A percentile compares a stretch with the other conserved stretches of the same genome.
Conservation (phyloP, 768 basidiomycete genomes). For the Mrakia hoshinonis region DNA sequence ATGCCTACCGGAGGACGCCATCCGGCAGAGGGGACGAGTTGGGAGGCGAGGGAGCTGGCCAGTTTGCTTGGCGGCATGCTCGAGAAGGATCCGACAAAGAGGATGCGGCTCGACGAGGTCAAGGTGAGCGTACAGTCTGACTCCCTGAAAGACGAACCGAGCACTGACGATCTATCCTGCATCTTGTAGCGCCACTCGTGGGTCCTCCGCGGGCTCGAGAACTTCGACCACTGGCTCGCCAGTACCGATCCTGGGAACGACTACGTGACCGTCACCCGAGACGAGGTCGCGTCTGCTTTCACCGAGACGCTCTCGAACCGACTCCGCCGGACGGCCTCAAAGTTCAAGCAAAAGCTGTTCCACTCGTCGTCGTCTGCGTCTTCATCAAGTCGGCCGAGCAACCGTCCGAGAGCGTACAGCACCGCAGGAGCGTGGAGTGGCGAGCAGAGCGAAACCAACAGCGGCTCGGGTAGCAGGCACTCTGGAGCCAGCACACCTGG, state of each 20-base stretch:
- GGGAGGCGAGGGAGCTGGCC: slow-evolving; percentile 57
- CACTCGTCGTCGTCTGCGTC: slow-evolving; percentile 16
- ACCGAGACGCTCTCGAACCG: slow-evolving; percentile 37
- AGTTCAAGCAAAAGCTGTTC: slow-evolving; percentile 27
- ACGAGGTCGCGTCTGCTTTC: slow-evolving; percentile 60
- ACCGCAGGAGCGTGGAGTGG: background rate
- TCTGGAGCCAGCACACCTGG: background rate
- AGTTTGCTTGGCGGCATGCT: slow-evolving; percentile 65
- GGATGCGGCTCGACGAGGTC: slow-evolving; percentile 70
- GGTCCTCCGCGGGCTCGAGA: slow-evolving; percentile 59
- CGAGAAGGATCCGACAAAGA: slow-evolving; percentile 64
- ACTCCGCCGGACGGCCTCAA: slow-evolving; percentile 37
- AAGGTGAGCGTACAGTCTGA: slow-evolving; percentile 51
- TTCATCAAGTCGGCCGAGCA: background rate
- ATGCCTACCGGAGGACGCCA: slow-evolving; percentile 56
- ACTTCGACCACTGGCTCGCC: slow-evolving; percentile 62
- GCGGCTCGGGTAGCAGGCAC: background rate
- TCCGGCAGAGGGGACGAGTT: slow-evolving; percentile 25
- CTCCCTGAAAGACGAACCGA: background rate
- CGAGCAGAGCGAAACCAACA: background rate
- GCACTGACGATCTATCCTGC: background rate
- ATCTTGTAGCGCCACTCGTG: slow-evolving; percentile 45
- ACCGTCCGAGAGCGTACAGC: background rate
- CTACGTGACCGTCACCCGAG: slow-evolving; percentile 57
- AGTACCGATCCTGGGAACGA: slow-evolving; percentile 51